Evolutionary conservation across 345 rosid species (phyloP).

Genomic region (Eucalyptus caleyi): DNA sequence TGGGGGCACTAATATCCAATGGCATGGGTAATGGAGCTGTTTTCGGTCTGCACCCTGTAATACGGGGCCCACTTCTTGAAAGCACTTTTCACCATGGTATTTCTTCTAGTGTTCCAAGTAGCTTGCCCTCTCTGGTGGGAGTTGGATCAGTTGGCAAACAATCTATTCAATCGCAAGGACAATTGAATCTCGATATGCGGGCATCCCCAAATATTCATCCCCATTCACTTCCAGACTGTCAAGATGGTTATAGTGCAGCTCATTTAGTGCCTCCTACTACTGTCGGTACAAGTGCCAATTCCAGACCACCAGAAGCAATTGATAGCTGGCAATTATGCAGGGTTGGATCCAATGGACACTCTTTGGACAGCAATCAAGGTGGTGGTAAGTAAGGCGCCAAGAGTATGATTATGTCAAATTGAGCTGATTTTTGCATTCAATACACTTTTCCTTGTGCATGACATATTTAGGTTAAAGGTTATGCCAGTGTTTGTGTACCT

Average conservation of each 20-base stretch:
- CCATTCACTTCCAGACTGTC: conserved; percentile 40
- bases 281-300: conserved; percentile 9
- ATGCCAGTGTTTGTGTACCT: not conserved
- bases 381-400: conserved; percentile 17
- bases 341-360: conserved; percentile 20
- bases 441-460: not conserved
- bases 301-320: conserved; percentile 19
- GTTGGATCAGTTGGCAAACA: conserved; percentile 15
- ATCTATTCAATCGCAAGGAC: conserved; percentile 13
- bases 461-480: not conserved
- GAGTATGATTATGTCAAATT: not conserved
- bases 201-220: conserved; percentile 22
- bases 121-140: conserved; percentile 27
- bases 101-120: conserved; percentile 32
- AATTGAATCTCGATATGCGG: conserved; percentile 10
- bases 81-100: conserved; percentile 18
- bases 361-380: conserved; percentile 26
- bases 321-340: conserved; percentile 16
- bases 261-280: conserved; percentile 8
- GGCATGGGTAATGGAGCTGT: conserved; percentile 11
- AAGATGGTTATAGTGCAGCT: conserved; percentile 19
- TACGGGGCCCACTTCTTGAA: conserved; percentile 9
- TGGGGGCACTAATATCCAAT: conserved; percentile 4
- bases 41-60: conserved; percentile 12
- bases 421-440: not conserved